These are phyloP conservation scores for Colletotrichum sp. DNA, from an alignment of 2,329 filamentous ascomycete species.

Conservation along the genomic window DNA sequence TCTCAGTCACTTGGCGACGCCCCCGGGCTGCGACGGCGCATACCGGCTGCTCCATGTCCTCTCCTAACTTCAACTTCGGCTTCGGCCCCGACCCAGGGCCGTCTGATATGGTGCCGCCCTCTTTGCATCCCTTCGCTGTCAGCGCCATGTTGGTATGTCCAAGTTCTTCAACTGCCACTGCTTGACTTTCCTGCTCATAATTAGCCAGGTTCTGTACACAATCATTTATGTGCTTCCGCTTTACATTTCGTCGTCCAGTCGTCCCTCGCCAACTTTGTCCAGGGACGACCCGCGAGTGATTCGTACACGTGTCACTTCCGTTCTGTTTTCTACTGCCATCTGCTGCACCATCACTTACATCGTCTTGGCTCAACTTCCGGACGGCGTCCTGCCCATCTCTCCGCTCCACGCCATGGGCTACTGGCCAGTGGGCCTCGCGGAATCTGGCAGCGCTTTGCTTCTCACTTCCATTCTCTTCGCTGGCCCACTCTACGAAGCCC, in stretches of 20 bases:
- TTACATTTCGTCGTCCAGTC: slow-evolving; percentile 80
- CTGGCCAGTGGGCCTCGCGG: slow-evolving; percentile 75
- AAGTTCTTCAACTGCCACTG: neutral
- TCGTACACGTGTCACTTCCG: slow-evolving; percentile 80
- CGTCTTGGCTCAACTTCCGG: slow-evolving; percentile 53
- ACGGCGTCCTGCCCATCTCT: slow-evolving; percentile 52
- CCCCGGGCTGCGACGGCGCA: neutral
- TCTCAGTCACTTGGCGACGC: neutral
- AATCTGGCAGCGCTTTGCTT: slow-evolving; percentile 67
- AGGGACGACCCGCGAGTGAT: slow-evolving; percentile 92
- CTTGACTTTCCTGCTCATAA: neutral
- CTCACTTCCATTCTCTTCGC: slow-evolving; percentile 82
- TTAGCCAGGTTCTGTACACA: slow-evolving; percentile 75
- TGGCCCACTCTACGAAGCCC: slow-evolving; percentile 81
- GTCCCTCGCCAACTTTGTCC: slow-evolving; percentile 78
- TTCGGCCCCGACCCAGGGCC: neutral
- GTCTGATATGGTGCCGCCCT: neutral
- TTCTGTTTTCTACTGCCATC: slow-evolving; percentile 74
- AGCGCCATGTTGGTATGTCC: slow-evolving; percentile 21
- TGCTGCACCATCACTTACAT: slow-evolving; percentile 71
- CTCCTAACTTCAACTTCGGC: neutral
- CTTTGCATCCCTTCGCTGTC: slow-evolving; percentile 4
- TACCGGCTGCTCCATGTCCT: neutral
- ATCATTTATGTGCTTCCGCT: slow-evolving; percentile 89
- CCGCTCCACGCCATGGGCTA: slow-evolving; percentile 77